Base-by-base conservation (phyloP, 352 stramenopile species). In the Thraustotheca clavata region DNA sequence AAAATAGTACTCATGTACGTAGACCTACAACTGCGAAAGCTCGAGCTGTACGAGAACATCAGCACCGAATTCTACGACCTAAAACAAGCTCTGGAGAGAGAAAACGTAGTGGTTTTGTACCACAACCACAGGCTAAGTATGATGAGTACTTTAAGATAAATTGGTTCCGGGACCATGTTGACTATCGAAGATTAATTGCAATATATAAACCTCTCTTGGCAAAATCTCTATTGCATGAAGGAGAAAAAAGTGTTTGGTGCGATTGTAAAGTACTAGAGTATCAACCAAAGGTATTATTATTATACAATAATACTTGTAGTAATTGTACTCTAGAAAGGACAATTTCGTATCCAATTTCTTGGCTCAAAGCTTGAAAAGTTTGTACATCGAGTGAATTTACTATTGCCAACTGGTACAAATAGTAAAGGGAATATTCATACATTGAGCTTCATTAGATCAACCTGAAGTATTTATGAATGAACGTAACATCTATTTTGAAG, bases 141-240 rank as follows among this genome's bases (percentile, higher is more conserved):
- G 57, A 55, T 3, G 39, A 55, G 3, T 65, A 39, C 18, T 65
- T 65, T 26, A 65, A 65, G 39, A 34, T 33, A 8, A 22, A 26
- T n/a, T 65, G 57, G 38, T 65, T 65, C 47, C 57, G 26, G n/a
- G 57, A 65, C 20, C 20, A 32, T 34, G 57, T 46, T 14, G 57
- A 55, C 4, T 65, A 26, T 27, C 35, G 29, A 8, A 29, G 29
- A 24, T 47, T 55, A 18, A 4, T 18, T 7, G 35, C 52, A 6
- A 18, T 11, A 31, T 34, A 54, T 35, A 12, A 7, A 1, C 39
- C 1, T 32, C 55, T 38, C 24, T 26, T 40, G 38, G 57, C 11
- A 29, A 65, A 65, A 33, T 65, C 57, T 14, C 3, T 65, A 4
- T 65, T 46, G 41, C 34, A 54, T 16, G 55, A 62, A 20, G 1